Evolutionary conservation across 139 green algal genomes (phyloP), one percentile per base, ranked within the genome.

Genomic region (Chlorella sp.): DNA sequence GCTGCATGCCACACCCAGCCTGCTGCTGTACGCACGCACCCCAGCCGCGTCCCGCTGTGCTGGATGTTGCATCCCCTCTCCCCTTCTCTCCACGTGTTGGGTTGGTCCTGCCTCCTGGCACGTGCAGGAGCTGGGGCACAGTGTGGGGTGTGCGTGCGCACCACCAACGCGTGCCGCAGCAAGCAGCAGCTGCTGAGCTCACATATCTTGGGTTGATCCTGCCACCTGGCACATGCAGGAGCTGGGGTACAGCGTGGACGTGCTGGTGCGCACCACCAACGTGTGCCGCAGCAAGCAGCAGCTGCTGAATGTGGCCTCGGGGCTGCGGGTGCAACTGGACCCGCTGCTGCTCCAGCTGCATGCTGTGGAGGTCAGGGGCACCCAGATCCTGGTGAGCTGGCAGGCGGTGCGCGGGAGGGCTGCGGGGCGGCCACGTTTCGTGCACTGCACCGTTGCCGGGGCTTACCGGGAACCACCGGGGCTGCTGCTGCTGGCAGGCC

Each of bases 211-310:
- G n/a, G n/a, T n/a, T n/a, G n/a, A n/a, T n/a, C n/a, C n/a, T n/a
- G n/a, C 39, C 21, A 36, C 37, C 16, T 5, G 2, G 24, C 37
- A 15, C 42, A 24, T 69, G 86, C 86, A 90, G 86, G 53, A 71
- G 42, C 81, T 90, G 87, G 87, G 87, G 0, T 86, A 87, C 64
- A 19, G 3, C 4, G 87, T 90, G 39, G 87, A 90, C 37, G 78
- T 90, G 61, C 36, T 90, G 57, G 42, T 86, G 79, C 53, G 80
- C 19, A 32, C 30, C 21, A 32, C 30, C 60, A 90, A 90, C 79
- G 78, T 82, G 69, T 90, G 87, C 87, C 19, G 3, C 30, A 82
- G 78, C 57, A 80, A 71, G 66, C 78, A 81, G 61, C n/a, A 81
- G 77, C 79, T 90, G 78, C 61, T 90, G 30, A 19, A 40, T 0